A percentile compares a stretch with the other conserved stretches of the same genome.
These are phyloP conservation scores for Panicum hallii DNA, from an alignment of 202 grass and related monocot genomes.

Conservation along the genomic window DNA sequence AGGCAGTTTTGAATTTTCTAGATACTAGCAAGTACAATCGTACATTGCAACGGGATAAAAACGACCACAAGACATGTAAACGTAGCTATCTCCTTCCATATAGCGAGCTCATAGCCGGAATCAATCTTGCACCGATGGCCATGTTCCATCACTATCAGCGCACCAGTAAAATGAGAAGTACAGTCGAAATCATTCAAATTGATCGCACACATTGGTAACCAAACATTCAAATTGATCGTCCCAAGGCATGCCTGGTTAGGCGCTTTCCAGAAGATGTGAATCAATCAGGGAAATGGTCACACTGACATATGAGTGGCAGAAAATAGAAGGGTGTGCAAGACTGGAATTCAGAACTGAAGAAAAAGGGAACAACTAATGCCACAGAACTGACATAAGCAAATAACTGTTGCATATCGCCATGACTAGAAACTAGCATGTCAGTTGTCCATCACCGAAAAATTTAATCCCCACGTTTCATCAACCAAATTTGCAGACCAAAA, in stretches of 20 bases:
- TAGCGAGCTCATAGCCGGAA: too few relatives aligned
- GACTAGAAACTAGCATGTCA: background rate
- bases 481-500: too few relatives aligned
- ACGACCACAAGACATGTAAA: too few relatives aligned
- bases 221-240: background rate
- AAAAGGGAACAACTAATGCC: background rate
- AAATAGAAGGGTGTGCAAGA: background rate
- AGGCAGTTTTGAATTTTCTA: too few relatives aligned
- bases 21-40: too few relatives aligned
- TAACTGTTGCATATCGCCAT: background rate
- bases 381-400: background rate
- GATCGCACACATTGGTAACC: background rate
- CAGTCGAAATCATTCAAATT: too few relatives aligned
- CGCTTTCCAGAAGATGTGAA: background rate
- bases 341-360: background rate
- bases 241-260: background rate
- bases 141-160: too few relatives aligned
- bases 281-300: background rate
- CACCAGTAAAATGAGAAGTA: too few relatives aligned
- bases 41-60: too few relatives aligned
- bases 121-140: too few relatives aligned
- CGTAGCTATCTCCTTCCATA: too few relatives aligned
- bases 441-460: background rate
- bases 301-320: background rate
- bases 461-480: too few relatives aligned